Evolutionary conservation across 257 asterid genomes (phyloP), one percentile per base, ranked within the genome.

Genomic region (Rhazya stricta): DNA sequence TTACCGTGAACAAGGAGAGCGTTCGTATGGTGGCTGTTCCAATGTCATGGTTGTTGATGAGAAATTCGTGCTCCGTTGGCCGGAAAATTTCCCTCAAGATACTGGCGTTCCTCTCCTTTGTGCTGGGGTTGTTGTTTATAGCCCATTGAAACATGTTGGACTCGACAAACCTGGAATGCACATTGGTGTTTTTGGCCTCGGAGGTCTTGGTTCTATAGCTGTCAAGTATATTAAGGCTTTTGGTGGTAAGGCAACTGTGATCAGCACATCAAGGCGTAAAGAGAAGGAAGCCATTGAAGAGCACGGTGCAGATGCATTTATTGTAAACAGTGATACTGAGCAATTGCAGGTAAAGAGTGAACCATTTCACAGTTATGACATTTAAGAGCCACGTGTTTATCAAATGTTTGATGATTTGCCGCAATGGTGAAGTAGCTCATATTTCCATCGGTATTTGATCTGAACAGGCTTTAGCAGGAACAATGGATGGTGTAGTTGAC

Each of bases 221-320:
- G 86, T 86, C 8, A 86, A 84, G 67, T 86, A 83, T 71, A 88
- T 86, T 2, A 86, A 84, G 79, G 88, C 90, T 0, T 76, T 86
- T 71, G 90, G 90, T 0, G 67, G 79, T 19, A 78, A 80, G 23
- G 86, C 84, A 27, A 83, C 84, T 0, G 90, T 50, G 34, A 67
- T 65, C 37, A 51, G 58, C 21, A 51, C 58, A 51, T 51, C 58
- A 51, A 51, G 9, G 58, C 58, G 58, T 51, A 51, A 51, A 13
- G 58, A 51, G 58, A 51, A 51, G 58, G 58, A 51, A 51, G 58
- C 58, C 27, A 51, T 51, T 5, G 58, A 51, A 51, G 58, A 51
- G 16, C 58, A 51, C 21, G 58, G 58, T 51, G 58, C 58, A 10
- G 58, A 51, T 51, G 58, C n/a, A 4, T 51, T 51, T 51, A 27